These are phyloP conservation scores for Spathaspora sp. DNA, from an alignment of 1,139 yeast genomes.

Conservation along the genomic window DNA sequence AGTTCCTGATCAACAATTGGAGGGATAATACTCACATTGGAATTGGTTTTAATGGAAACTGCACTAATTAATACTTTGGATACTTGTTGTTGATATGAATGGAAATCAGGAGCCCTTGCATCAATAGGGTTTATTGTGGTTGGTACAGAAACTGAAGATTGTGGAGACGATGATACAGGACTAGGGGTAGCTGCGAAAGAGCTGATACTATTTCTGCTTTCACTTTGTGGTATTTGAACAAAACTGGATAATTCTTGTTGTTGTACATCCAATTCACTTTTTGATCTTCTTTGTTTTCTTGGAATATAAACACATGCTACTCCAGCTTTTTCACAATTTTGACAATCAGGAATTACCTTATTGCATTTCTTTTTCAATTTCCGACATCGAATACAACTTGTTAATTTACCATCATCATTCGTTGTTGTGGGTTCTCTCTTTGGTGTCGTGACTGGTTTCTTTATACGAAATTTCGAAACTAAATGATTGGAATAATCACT, in stretches of 20 bases:
- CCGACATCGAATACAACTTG: conserved; percentile 23
- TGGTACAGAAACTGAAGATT: background rate
- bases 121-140: conserved; percentile 13
- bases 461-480: conserved; percentile 5
- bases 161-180: background rate
- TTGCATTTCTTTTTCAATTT: conserved; percentile 51
- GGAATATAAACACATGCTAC: conserved; percentile 45
- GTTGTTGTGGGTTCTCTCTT: background rate
- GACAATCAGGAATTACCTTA: conserved; percentile 43
- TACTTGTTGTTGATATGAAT: conserved; percentile 16
- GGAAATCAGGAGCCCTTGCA: conserved; percentile 16
- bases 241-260: background rate
- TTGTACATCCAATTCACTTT: conserved; percentile 3
- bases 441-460: background rate
- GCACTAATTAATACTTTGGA: conserved; percentile 17
- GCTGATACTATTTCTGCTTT: background rate
- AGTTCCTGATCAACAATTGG: conserved; percentile 16
- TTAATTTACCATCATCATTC: conserved; percentile 8
- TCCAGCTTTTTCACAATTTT: conserved; percentile 38
- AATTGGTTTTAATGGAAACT: conserved; percentile 17
- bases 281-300: conserved; percentile 25
- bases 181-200: conserved; percentile 4
- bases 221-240: background rate
- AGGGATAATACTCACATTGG: conserved; percentile 17
- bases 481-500: conserved; percentile 1